Evolutionary conservation across 2,329 filamentous ascomycete species (phyloP).

Genomic region (Ilyonectria destructans): DNA sequence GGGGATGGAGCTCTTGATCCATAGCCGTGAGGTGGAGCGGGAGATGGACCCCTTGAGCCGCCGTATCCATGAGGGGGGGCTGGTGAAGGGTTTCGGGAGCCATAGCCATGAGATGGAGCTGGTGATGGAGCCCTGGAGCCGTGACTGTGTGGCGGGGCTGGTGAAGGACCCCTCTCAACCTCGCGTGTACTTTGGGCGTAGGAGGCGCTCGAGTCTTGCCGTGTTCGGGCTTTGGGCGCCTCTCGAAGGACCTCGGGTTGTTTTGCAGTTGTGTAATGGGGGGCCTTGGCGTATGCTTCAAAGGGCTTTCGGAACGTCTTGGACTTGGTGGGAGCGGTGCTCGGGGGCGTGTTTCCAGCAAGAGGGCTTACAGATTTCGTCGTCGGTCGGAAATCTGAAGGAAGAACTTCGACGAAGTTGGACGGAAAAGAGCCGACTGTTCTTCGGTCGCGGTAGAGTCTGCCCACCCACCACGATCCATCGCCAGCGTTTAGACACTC

Average conservation of each 20-base stretch:
- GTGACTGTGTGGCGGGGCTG: constrained; percentile 52
- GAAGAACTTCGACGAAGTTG: constrained; percentile 95
- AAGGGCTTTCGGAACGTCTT: constrained; percentile 79
- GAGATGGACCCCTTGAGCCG: constrained; percentile 50
- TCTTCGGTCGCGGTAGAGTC: constrained; percentile 89
- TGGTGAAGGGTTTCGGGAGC: constrained; percentile 57
- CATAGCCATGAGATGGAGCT: constrained; percentile 44
- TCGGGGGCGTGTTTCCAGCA: constrained; percentile 69
- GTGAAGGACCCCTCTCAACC: constrained; percentile 49
- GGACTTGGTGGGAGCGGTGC: constrained; percentile 71
- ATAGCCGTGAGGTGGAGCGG: constrained; percentile 49
- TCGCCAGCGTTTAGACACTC: constrained; percentile 98
- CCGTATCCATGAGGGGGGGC: constrained; percentile 52
- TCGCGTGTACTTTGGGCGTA: constrained; percentile 48
- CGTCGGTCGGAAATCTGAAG: constrained; percentile 86
- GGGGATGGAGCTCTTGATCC: constrained; percentile 52
- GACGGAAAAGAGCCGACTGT: constrained; percentile 95
- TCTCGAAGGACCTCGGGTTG: constrained; percentile 72
- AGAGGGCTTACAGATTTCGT: constrained; percentile 74
- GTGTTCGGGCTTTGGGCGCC: constrained; percentile 54
- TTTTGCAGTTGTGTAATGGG: constrained; percentile 76
- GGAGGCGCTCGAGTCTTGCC: constrained; percentile 61
- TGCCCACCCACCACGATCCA: constrained; percentile 98
- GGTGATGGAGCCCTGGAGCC: constrained; percentile 51
- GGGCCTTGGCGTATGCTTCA: constrained; percentile 77